phyloP scores from a whole-genome alignment of 73 alveolate species.

The Durusdinium trenchii region DNA sequence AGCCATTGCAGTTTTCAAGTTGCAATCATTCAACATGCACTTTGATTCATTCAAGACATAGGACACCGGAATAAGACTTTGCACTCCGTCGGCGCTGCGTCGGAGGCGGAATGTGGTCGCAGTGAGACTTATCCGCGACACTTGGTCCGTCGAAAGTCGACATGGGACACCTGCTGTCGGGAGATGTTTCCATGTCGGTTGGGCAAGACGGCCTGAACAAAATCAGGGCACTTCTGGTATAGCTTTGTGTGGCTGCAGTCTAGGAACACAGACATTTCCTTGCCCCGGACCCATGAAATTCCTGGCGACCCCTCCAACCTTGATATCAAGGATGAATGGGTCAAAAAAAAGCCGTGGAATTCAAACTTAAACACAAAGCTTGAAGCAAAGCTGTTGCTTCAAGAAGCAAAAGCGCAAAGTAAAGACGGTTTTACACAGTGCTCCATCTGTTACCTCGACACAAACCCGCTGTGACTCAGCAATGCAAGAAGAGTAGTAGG shows the following conservation, averaged over 20 bases:
- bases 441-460: no score
- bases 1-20: no score
- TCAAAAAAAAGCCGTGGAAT: background rate
- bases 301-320: background rate
- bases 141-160: slow-evolving; percentile 47
- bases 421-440: no score
- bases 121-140: slow-evolving; percentile 24
- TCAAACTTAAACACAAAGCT: no score
- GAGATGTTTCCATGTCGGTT: background rate
- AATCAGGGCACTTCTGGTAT: background rate
- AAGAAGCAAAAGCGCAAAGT: no score
- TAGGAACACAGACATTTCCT: background rate
- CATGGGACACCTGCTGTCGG: slow-evolving; percentile 7
- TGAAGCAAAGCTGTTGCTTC: no score
- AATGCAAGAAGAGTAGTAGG: no score
- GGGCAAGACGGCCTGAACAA: background rate
- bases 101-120: background rate
- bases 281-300: background rate
- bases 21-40: no score
- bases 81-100: slow-evolving; percentile 40
- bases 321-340: background rate
- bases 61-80: no score
- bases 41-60: no score
- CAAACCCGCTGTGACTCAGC: no score
- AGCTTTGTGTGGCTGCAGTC: background rate